These are phyloP conservation scores for Heliocybe sulcata DNA, from an alignment of 1,284 basidiomycete genomes.

Conservation along the genomic window DNA sequence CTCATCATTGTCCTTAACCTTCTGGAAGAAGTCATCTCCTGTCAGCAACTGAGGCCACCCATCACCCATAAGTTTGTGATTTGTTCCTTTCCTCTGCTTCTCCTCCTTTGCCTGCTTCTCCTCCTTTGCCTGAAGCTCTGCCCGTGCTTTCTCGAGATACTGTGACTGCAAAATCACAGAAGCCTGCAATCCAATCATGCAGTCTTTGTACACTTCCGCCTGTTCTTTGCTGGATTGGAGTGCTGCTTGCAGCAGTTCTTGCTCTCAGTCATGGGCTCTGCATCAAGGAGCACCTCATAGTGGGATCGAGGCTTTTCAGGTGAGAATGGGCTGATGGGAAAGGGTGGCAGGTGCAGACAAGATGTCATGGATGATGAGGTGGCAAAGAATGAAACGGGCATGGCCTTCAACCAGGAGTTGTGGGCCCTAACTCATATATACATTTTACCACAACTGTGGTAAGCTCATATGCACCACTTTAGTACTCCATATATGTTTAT, in stretches of 20 bases:
- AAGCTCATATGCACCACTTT: no score
- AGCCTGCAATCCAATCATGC: neutral
- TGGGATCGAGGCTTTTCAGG: neutral
- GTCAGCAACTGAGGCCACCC: conserved; percentile 10
- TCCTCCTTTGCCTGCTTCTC: conserved; percentile 7
- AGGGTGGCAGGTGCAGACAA: neutral
- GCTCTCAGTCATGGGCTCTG: conserved; percentile 7
- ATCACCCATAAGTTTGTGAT: conserved; percentile 3
- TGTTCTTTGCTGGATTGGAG: conserved; percentile 8
- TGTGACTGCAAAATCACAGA: conserved; percentile 1
- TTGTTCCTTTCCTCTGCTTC: no score
- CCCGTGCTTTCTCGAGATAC: conserved; percentile 3
- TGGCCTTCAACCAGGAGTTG: no score
- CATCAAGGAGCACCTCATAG: conserved; percentile 8
- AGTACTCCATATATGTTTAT: no score
- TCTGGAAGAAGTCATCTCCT: conserved; percentile 8
- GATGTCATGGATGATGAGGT: neutral
- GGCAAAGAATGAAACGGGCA: no score
- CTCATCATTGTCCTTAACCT: conserved; percentile 5
- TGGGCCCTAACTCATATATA: no score
- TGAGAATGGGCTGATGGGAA: conserved; percentile 1
- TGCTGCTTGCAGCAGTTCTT: conserved; percentile 12
- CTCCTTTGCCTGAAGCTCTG: conserved; percentile 4
- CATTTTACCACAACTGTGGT: no score
- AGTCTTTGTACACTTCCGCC: neutral